These are phyloP conservation scores for Mortierella sp. DNA, from an alignment of 371 early-diverging fungal genomes.

Conservation along the genomic window DNA sequence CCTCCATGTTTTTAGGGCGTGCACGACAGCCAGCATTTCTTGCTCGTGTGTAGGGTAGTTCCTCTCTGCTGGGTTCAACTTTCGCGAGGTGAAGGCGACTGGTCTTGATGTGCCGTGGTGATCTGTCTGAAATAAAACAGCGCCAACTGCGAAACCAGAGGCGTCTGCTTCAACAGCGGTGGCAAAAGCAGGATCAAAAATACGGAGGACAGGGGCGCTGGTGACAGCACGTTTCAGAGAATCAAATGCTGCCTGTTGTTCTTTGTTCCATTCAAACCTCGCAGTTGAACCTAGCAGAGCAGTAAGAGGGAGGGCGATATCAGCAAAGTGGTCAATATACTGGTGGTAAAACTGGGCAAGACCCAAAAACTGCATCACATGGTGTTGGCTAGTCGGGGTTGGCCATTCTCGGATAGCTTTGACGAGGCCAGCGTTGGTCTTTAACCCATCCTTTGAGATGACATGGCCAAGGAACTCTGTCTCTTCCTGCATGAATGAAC, in stretches of 20 bases:
- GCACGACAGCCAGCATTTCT: conserved; percentile 52
- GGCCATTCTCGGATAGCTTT: not conserved
- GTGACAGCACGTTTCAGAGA: conserved; percentile 23
- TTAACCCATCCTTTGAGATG: not conserved
- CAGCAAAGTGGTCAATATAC: conserved; percentile 56
- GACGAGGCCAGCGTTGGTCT: not conserved
- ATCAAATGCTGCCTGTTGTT: conserved; percentile 9
- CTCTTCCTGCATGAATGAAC: conserved; percentile 18
- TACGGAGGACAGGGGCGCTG: conserved; percentile 9
- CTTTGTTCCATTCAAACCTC: no score
- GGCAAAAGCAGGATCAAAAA: conserved; percentile 9
- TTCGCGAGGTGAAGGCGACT: conserved; percentile 54
- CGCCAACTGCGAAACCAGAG: conserved; percentile 46
- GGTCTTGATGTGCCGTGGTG: conserved; percentile 29
- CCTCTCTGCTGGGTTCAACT: conserved; percentile 36
- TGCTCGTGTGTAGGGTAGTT: conserved; percentile 52
- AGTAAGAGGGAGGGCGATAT: conserved; percentile 52
- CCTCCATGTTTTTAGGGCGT: conserved; percentile 49
- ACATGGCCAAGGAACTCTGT: not conserved
- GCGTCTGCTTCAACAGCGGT: conserved; percentile 53
- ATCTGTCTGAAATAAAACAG: conserved; percentile 50
- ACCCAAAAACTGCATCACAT: conserved; percentile 63
- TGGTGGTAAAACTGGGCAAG: conserved; percentile 62
- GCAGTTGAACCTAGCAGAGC: conserved; percentile 42
- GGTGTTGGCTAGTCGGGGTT: not conserved